Evolutionary conservation across 2,329 filamentous ascomycete species (phyloP).

Genomic region (Phialophora chinensis): DNA sequence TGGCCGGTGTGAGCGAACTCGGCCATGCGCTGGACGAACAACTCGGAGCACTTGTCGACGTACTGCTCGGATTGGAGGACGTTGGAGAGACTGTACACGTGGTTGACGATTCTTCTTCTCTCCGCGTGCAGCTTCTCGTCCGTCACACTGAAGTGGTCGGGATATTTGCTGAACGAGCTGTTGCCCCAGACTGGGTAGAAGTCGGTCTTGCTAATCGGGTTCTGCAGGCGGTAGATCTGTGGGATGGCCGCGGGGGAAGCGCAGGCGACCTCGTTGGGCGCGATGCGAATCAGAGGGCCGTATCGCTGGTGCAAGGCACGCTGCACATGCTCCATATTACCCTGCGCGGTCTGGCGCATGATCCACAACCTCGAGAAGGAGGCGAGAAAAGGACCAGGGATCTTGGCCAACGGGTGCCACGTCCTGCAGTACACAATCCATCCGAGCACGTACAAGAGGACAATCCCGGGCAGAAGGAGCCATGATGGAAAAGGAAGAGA

Average conservation of each 20-base stretch:
- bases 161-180: conserved; percentile 36
- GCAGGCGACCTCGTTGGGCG: conserved; percentile 46
- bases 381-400: conserved; percentile 44
- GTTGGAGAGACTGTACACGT: conserved; percentile 44
- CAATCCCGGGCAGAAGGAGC: too few relatives aligned
- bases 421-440: conserved; percentile 42
- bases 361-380: conserved; percentile 41
- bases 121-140: conserved; percentile 41
- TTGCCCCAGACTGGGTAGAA: conserved; percentile 41
- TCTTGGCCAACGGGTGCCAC: conserved; percentile 40
- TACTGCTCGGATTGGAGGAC: conserved; percentile 42
- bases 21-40: conserved; percentile 36
- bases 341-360: conserved; percentile 37
- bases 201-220: conserved; percentile 39
- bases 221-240: conserved; percentile 39
- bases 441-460: too few relatives aligned
- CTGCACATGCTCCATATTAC: conserved; percentile 40
- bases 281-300: conserved; percentile 46
- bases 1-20: conserved; percentile 31
- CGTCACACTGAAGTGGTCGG: conserved; percentile 40
- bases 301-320: conserved; percentile 32
- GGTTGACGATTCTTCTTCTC: conserved; percentile 40
- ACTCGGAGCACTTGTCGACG: conserved; percentile 41
- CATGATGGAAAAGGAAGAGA: too few relatives aligned
- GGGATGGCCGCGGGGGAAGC: conserved; percentile 40